Evolutionary conservation across 805 yeast species (phyloP).

Genomic region (Teunomyces pallodes): DNA sequence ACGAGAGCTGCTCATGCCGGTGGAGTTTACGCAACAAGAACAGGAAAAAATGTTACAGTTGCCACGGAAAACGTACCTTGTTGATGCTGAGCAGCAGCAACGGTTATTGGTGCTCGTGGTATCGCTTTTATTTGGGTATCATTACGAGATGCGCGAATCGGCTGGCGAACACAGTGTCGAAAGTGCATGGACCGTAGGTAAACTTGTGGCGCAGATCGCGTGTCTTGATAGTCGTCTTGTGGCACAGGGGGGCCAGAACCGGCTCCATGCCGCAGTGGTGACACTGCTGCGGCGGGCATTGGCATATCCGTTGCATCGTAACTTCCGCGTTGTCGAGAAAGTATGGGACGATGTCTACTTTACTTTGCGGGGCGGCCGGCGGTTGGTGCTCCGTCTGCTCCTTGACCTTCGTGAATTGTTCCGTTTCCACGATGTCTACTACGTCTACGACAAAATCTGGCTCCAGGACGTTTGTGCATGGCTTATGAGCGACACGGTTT

Average conservation of each 20-base stretch:
- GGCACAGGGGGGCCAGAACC: conserved; percentile 23
- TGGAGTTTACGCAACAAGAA: conserved; percentile 59
- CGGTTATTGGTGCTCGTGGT: conserved; percentile 62
- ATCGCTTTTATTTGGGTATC: conserved; percentile 67
- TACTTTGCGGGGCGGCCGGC: conserved; percentile 65
- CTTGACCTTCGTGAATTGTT: conserved; percentile 68
- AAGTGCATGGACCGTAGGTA: conserved; percentile 94
- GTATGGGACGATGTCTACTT: conserved; percentile 77
- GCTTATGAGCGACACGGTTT: conserved; percentile 60
- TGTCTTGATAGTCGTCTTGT: conserved; percentile 61
- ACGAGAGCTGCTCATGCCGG: conserved; percentile 30
- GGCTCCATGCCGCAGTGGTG: conserved; percentile 51
- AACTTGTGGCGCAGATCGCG: conserved; percentile 73
- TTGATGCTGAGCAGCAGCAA: conserved; percentile 47
- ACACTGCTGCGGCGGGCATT: conserved; percentile 72
- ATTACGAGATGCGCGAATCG: conserved; percentile 73
- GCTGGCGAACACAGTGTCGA: conserved; percentile 73
- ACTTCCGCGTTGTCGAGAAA: conserved; percentile 54
- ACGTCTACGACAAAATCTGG: conserved; percentile 76
- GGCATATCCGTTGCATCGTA: conserved; percentile 76
- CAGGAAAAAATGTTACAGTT: conserved; percentile 65
- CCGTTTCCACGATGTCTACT: conserved; percentile 79
- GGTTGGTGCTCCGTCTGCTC: conserved; percentile 58
- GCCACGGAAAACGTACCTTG: conserved; percentile 60
- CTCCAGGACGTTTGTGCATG: conserved; percentile 76